These are phyloP conservation scores for Apiospora rasikravindrae DNA, from an alignment of 2,329 filamentous ascomycete genomes.

Conservation along the genomic window DNA sequence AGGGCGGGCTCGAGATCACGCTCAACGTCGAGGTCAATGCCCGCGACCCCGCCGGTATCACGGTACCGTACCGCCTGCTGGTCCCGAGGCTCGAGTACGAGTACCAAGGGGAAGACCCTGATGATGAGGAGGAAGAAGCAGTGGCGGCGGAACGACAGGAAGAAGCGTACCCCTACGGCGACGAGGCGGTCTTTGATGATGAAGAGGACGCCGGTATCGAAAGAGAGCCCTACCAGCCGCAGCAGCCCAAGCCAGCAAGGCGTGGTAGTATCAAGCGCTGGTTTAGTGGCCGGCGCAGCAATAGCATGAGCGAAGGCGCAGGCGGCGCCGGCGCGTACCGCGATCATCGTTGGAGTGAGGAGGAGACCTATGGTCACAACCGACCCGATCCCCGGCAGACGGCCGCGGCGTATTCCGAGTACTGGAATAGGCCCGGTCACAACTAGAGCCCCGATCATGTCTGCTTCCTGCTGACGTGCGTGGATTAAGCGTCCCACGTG, in stretches of 20 bases:
- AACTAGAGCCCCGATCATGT: neutral
- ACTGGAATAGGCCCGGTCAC: constrained; percentile 6
- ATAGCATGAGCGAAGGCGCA: constrained; percentile 17
- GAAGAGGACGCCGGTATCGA: constrained; percentile 20
- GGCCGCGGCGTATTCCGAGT: neutral
- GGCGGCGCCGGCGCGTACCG: neutral
- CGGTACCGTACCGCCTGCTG: constrained; percentile 83
- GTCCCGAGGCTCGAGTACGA: constrained; percentile 77
- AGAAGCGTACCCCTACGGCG: neutral
- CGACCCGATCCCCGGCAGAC: neutral
- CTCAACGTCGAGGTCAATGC: constrained; percentile 89
- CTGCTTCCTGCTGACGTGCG: neutral
- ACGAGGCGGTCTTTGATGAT: neutral
- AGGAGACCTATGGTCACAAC: neutral
- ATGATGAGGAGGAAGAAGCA: constrained; percentile 12
- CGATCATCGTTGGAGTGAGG: neutral
- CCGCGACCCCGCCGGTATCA: constrained; percentile 85
- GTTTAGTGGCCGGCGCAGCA: constrained; percentile 29
- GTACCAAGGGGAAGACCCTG: constrained; percentile 47
- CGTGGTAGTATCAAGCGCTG: constrained; percentile 28
- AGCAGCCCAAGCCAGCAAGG: constrained; percentile 5
- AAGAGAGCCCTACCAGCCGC: neutral
- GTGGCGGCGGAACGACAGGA: neutral
- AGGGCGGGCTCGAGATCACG: constrained; percentile 84
- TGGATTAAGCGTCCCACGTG: neutral